Evolutionary conservation across 2,329 filamentous ascomycete species (phyloP).

Genomic region (Fusarium beomiforme): DNA sequence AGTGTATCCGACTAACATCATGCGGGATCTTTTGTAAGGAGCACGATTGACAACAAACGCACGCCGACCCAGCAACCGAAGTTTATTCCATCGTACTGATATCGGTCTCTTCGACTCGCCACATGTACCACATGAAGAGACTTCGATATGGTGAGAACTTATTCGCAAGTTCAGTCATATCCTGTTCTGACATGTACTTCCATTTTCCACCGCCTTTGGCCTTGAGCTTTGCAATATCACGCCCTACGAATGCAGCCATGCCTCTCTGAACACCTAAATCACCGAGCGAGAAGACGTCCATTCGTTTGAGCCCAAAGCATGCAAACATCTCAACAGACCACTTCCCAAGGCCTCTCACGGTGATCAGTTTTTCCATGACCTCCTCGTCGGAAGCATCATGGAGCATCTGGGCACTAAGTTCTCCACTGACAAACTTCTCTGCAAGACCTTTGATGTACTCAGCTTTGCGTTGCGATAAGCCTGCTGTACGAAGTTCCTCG

Average conservation of each 20-base stretch:
- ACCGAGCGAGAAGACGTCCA: constrained; percentile 92
- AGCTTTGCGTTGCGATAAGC: constrained; percentile 92
- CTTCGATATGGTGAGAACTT: constrained; percentile 88
- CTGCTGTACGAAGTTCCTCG: constrained; percentile 79
- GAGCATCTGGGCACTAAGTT: constrained; percentile 80
- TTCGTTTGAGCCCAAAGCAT: constrained; percentile 91
- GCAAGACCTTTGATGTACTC: constrained; percentile 93
- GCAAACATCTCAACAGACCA: constrained; percentile 99
- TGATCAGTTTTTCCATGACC: constrained; percentile 81
- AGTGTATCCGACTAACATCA: constrained; percentile 10
- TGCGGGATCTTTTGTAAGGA: constrained; percentile 1
- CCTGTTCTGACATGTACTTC: constrained; percentile 96
- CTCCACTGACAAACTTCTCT: constrained; percentile 79
- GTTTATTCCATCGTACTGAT: constrained; percentile 65
- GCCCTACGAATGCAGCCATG: constrained; percentile 87
- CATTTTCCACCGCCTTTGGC: constrained; percentile 83
- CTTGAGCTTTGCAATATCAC: constrained; percentile 86
- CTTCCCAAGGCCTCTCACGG: constrained; percentile 84
- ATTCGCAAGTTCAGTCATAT: constrained; percentile 86
- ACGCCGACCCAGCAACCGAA: constrained; percentile 28
- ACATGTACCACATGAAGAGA: constrained; percentile 99
- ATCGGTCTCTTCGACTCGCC: constrained; percentile 85
- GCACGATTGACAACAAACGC: constrained; percentile 20
- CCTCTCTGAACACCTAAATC: constrained; percentile 95
- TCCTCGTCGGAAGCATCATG: constrained; percentile 85